Evolutionary conservation across 345 rosid genomes (phyloP), one percentile per base, ranked within the genome.

Genomic region (Eucalyptus dawsonii): DNA sequence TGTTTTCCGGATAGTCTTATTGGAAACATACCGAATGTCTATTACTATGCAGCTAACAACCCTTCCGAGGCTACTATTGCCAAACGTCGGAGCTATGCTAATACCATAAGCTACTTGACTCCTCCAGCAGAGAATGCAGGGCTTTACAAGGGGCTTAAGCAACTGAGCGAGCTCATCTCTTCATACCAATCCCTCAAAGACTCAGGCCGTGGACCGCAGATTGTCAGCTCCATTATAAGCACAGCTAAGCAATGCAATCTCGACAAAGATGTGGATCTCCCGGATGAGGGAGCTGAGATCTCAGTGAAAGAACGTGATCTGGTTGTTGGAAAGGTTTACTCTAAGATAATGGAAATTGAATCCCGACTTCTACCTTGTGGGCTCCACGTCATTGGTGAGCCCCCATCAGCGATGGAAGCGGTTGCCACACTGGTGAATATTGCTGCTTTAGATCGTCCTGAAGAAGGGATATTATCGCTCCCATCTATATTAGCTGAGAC

Each of bases 51-150:
- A 14, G 99, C 99, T 2, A 98, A 98, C 87, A 98, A 98, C 80
- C 99, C 99, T 12, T 98, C 99, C 6, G 99, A 98, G 93, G 99
- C 99, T 13, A 98, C 99, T 88, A 95, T 98, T 19, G 99, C 99
- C 8, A 98, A 98, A 92, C 95, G 99, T 72, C 95, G 99, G 80
- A 98, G 99, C 93, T 98, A 98, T 76, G 99, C 99, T 16, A 98
- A 98, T 90, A 98, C 99, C 0, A 98, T 97, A 89, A 98, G 99
- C 90, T 98, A 98, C 83, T 93, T 98, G 93, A 98, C 99, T 58
- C 99, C 99, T 87, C 99, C 99, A 6, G 99, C 99, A 44, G 99
- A 98, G 95, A 98, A 98, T 92, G 99, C 99, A 80, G 99, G 99
- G 90, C 95, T 98, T 87, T 98, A 98, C 96, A 98, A 97, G 93